phyloP scores from a whole-genome alignment of 2,329 filamentous ascomycete species.

The Alternaria brassicae region DNA sequence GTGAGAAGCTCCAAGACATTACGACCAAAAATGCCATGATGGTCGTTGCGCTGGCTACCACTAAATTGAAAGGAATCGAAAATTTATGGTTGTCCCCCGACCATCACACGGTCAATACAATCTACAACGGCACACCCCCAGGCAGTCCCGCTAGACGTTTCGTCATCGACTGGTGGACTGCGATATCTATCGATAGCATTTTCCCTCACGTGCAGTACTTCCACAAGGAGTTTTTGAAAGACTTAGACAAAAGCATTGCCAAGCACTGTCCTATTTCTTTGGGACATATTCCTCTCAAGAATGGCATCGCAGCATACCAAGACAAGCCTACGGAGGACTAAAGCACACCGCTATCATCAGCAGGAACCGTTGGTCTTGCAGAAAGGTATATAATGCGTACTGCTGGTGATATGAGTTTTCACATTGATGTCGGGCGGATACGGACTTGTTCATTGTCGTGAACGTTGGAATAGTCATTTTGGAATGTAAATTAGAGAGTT shows the following conservation, averaged over 20 bases:
- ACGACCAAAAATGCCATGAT: neutral
- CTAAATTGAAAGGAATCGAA: neutral
- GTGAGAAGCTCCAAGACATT: neutral
- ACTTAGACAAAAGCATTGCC: neutral
- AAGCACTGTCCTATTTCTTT: no score
- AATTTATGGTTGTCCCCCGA: no score
- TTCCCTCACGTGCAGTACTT: rapidly evolving
- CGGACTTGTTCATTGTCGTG: no score
- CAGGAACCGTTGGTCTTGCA: no score
- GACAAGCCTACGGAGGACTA: no score
- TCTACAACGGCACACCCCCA: neutral
- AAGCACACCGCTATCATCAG: no score
- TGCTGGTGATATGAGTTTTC: no score
- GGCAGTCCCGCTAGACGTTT: neutral
- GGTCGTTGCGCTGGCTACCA: neutral
- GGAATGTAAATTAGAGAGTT: no score
- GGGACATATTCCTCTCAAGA: neutral
- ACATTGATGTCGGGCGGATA: no score
- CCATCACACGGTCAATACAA: no score
- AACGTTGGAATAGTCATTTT: no score
- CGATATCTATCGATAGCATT: rapidly evolving
- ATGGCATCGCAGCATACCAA: neutral
- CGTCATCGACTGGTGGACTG: neutral
- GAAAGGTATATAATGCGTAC: no score
- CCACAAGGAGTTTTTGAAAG: neutral